A percentile compares a stretch with the other conserved stretches of the same genome.
Evolutionary conservation across 805 yeast genomes (phyloP).

Genomic region (Kuraishia ogatae): DNA sequence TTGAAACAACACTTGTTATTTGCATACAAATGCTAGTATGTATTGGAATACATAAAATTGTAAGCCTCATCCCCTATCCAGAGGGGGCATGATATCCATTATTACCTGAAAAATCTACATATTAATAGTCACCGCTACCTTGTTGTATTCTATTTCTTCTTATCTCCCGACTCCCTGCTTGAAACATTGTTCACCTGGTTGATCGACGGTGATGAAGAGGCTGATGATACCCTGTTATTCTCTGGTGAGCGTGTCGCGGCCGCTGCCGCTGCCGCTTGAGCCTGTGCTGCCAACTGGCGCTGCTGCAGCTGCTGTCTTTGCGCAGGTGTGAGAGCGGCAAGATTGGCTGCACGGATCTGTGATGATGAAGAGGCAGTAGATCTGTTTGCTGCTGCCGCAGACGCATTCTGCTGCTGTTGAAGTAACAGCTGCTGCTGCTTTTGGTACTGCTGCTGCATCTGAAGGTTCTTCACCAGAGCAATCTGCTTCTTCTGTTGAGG

Average conservation of each 20-base stretch:
- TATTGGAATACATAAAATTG: not conserved
- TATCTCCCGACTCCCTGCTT: not conserved
- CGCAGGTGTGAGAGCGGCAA: conserved; percentile 6
- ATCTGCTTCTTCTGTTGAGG: conserved; percentile 37
- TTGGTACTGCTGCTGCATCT: conserved; percentile 14
- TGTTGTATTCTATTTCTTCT: not conserved
- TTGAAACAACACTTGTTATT: not conserved
- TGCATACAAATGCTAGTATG: not conserved
- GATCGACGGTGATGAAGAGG: conserved; percentile 10
- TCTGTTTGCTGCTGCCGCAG: not conserved
- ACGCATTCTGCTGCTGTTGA: conserved; percentile 11
- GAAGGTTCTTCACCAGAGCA: conserved; percentile 30
- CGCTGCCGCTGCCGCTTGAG: conserved; percentile 4
- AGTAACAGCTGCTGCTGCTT: conserved; percentile 9
- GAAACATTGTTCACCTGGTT: not conserved
- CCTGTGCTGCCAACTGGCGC: conserved; percentile 5
- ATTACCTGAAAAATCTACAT: not conserved
- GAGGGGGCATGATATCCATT: not conserved
- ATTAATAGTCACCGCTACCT: too few species aligned
- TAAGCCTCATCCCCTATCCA: not conserved
- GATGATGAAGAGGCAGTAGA: not conserved
- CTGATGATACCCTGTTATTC: conserved; percentile 10
- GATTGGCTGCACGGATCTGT: not conserved
- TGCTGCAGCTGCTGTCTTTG: conserved; percentile 7
- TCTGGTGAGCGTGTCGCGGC: conserved; percentile 1